These are phyloP conservation scores for Gastrodia elata DNA, from an alignment of 106 monocot genomes.

Conservation along the genomic window DNA sequence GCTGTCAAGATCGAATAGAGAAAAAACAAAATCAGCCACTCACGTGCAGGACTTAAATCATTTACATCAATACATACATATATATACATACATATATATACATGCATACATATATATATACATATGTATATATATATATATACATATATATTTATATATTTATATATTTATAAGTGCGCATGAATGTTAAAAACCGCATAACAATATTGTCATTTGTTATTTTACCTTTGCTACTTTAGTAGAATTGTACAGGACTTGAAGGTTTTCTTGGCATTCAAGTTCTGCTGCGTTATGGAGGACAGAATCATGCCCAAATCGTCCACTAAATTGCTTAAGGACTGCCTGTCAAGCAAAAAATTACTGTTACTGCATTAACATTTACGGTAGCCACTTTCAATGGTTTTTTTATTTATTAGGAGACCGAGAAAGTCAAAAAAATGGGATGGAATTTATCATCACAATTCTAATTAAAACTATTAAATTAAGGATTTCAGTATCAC, in stretches of 20 bases:
- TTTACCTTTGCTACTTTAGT: slow-evolving; percentile 81
- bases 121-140: too few relatives aligned
- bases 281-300: slow-evolving; percentile 53
- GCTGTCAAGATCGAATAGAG: slow-evolving; percentile 27
- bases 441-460: background rate
- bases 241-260: slow-evolving; percentile 60
- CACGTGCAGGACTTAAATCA: background rate
- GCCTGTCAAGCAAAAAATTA: slow-evolving; percentile 31
- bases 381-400: background rate
- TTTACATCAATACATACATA: too few relatives aligned
- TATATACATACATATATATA: too few relatives aligned
- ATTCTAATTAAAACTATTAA: background rate
- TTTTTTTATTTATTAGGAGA: background rate
- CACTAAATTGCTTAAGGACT: slow-evolving; percentile 72
- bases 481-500: too few relatives aligned
- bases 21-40: background rate
- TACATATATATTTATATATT: too few relatives aligned
- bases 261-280: slow-evolving; percentile 58
- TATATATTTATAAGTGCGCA: too few relatives aligned
- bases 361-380: background rate
- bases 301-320: slow-evolving; percentile 44
- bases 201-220: background rate
- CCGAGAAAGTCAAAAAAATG: background rate
- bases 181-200: slow-evolving; percentile 3
- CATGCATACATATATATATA: too few relatives aligned